Conservation (phyloP, 805 yeast genomes). For the Ogataea nonfermentans region DNA sequence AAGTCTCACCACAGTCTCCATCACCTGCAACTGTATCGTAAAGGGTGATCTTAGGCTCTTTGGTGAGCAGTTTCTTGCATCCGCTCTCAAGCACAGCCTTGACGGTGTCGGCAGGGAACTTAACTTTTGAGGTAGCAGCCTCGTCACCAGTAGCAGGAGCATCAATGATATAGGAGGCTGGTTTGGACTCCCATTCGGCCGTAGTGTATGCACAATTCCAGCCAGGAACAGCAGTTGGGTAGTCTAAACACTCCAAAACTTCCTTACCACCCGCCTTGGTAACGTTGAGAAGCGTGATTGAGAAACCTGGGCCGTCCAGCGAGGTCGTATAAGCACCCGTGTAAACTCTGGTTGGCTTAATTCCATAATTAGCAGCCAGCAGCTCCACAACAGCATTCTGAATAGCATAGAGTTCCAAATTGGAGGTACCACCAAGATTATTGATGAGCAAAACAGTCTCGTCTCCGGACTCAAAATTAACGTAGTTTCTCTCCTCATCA, state of each 20-base stretch:
- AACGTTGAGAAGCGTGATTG: slow-evolving; percentile 75
- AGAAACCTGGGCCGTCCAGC: slow-evolving; percentile 88
- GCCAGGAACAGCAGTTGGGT: slow-evolving; percentile 75
- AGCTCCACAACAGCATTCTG: slow-evolving; percentile 55
- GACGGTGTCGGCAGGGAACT: slow-evolving; percentile 31
- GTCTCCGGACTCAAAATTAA: slow-evolving; percentile 52
- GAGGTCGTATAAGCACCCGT: slow-evolving; percentile 86
- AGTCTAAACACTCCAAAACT: slow-evolving; percentile 59
- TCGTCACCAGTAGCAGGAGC: slow-evolving; percentile 34
- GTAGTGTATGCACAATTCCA: slow-evolving; percentile 57
- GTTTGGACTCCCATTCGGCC: slow-evolving; percentile 22
- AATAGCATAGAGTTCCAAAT: slow-evolving; percentile 73
- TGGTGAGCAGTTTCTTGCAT: slow-evolving; percentile 51
- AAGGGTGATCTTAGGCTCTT: slow-evolving; percentile 82
- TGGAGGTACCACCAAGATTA: slow-evolving; percentile 88
- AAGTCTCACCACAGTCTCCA: slow-evolving; percentile 95
- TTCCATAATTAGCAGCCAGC: slow-evolving; percentile 50
- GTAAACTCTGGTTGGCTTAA: slow-evolving; percentile 64
- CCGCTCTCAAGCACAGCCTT: slow-evolving; percentile 42
- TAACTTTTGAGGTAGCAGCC: slow-evolving; percentile 28
- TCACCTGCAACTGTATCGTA: slow-evolving; percentile 92
- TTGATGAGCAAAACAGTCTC: slow-evolving; percentile 76
- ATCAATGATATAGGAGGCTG: slow-evolving; percentile 27
- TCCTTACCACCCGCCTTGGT: slow-evolving; percentile 47
- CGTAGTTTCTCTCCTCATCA: slow-evolving; percentile 81